Evolutionary conservation across 179 eudicot genomes (phyloP).

Genomic region (Carnegiea gigantea): DNA sequence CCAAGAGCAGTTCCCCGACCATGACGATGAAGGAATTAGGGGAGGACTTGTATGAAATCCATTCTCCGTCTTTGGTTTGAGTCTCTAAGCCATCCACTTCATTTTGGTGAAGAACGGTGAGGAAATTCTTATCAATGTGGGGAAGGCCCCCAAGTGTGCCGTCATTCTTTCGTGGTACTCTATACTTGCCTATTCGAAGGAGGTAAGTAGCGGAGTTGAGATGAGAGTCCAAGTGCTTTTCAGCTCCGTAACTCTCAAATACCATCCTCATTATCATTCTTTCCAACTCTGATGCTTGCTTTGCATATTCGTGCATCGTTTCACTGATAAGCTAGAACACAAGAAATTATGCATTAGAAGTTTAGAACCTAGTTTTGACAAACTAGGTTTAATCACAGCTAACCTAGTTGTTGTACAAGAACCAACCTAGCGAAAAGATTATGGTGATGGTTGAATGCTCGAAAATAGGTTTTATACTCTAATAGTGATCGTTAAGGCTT

Average conservation of each 20-base stretch:
- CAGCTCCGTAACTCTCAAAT: constrained; percentile 57
- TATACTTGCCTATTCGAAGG: constrained; percentile 45
- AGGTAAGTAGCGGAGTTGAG: constrained; percentile 50
- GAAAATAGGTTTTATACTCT: too few species aligned
- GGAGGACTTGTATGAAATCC: constrained; percentile 13
- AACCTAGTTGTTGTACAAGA: too few species aligned
- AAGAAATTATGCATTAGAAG: not conserved
- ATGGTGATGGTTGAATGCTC: too few species aligned
- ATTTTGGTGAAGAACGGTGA: constrained; percentile 56
- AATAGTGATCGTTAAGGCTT: not conserved
- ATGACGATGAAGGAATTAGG: constrained; percentile 57
- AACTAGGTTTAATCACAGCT: not conserved
- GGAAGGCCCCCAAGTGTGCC: constrained; percentile 53
- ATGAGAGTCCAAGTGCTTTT: constrained; percentile 42
- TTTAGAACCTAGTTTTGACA: not conserved
- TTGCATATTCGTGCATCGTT: constrained; percentile 37
- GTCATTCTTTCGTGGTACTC: constrained; percentile 38
- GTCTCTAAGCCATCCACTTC: constrained; percentile 52
- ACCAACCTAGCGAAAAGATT: too few species aligned
- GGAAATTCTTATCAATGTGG: constrained; percentile 67
- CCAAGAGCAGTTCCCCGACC: constrained; percentile 68
- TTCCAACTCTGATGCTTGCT: constrained; percentile 49
- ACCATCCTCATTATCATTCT: constrained; percentile 56
- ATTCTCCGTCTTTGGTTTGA: constrained; percentile 46
- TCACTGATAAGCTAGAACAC: constrained; percentile 7